Evolutionary conservation across 1,139 yeast genomes (phyloP).

Genomic region (Yamadazyma dushanensis): DNA sequence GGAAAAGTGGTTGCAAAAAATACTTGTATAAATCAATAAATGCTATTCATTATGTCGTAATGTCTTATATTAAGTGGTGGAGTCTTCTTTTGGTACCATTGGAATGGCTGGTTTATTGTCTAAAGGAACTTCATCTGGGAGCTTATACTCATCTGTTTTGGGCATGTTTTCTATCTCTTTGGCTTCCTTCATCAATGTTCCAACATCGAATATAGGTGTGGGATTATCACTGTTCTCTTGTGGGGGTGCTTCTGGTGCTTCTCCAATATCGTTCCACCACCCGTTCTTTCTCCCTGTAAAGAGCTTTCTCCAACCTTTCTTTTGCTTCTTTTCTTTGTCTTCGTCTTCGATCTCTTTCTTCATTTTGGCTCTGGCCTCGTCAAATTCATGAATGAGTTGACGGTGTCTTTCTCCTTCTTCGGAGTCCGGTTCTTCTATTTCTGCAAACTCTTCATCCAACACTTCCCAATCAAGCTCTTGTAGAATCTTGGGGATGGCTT

Average conservation of each 20-base stretch:
- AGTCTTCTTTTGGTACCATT: not conserved
- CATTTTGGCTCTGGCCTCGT: conserved; percentile 72
- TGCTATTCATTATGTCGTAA: too few species aligned
- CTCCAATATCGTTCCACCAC: conserved; percentile 82
- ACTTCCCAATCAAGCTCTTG: conserved; percentile 76
- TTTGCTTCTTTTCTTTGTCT: conserved; percentile 25
- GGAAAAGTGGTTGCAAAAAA: too few species aligned
- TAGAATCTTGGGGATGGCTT: conserved; percentile 82
- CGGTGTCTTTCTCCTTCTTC: conserved; percentile 82
- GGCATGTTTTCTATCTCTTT: conserved; percentile 40
- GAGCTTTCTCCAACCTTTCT: conserved; percentile 60
- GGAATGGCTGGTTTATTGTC: conserved; percentile 2
- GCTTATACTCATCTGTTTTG: conserved; percentile 3
- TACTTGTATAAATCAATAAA: too few species aligned
- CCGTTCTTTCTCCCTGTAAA: conserved; percentile 76
- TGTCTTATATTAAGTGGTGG: conserved; percentile 20
- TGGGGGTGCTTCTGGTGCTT: conserved; percentile 18
- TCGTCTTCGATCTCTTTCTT: conserved; percentile 34
- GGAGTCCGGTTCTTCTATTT: conserved; percentile 95
- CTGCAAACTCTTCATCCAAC: conserved; percentile 86
- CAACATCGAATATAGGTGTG: conserved; percentile 42
- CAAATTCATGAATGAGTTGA: conserved; percentile 77
- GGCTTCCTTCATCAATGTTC: conserved; percentile 47
- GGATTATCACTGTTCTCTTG: conserved; percentile 18
- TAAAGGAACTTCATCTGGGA: conserved; percentile 9